Percentiles rank a stretch among this genome's conserved stretches.
These are phyloP conservation scores for Thraustochytrium striatum DNA, from an alignment of 352 stramenopile genomes.

Conservation along the genomic window DNA sequence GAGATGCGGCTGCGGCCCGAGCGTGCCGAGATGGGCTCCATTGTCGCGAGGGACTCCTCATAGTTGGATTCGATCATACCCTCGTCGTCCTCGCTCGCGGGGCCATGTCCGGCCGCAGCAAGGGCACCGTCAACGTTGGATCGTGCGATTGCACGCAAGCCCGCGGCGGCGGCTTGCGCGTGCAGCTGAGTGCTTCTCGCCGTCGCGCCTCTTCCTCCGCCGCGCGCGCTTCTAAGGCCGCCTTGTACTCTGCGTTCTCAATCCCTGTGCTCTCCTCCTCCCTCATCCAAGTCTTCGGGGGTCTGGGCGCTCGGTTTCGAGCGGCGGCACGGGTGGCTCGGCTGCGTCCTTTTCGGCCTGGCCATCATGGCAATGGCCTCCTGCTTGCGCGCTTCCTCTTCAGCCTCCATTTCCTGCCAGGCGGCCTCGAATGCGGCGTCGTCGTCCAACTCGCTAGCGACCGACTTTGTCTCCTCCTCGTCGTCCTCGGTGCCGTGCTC, in stretches of 20 bases:
- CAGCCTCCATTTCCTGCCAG: neutral
- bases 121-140: too few species aligned
- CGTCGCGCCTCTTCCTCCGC: constrained; percentile 8
- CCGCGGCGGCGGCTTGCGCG: neutral
- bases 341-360: too few species aligned
- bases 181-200: neutral
- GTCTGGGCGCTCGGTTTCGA: too few species aligned
- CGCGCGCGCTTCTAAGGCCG: too few species aligned
- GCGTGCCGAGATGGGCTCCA: too few species aligned
- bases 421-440: neutral
- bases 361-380: neutral
- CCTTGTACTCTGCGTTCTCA: too few species aligned
- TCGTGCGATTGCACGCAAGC: too few species aligned
- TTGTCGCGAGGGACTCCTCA: neutral
- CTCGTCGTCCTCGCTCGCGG: neutral
- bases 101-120: neutral
- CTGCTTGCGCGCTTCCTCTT: neutral
- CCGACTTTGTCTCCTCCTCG: neutral
- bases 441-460: neutral
- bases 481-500: neutral
- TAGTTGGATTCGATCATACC: neutral
- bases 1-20: too few species aligned
- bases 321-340: too few species aligned
- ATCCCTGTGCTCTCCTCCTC: too few species aligned
- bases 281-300: too few species aligned